Evolutionary conservation across 2,329 filamentous ascomycete genomes (phyloP).

Genomic region (Xylariaceae sp.): DNA sequence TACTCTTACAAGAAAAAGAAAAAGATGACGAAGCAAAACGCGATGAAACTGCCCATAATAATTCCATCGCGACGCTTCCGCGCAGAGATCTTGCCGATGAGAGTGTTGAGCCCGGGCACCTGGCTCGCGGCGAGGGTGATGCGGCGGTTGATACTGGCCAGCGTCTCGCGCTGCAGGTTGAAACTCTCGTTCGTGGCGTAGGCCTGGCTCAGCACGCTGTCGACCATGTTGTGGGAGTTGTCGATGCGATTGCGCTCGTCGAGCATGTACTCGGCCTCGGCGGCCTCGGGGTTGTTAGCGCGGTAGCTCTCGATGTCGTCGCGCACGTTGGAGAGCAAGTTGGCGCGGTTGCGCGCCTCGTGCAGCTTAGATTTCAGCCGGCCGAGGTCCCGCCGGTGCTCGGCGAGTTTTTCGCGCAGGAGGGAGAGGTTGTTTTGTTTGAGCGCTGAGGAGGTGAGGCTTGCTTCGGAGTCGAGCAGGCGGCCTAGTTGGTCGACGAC

Average conservation of each 20-base stretch:
- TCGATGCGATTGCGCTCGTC: conserved; percentile 82
- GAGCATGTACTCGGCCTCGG: conserved; percentile 96
- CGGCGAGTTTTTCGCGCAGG: conserved; percentile 81
- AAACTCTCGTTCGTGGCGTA: conserved; percentile 97
- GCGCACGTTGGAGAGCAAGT: conserved; percentile 84
- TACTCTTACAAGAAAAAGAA: conserved; percentile 64
- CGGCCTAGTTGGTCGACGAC: conserved; percentile 78
- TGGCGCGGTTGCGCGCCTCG: conserved; percentile 78
- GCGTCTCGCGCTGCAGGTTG: conserved; percentile 75
- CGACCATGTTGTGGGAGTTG: conserved; percentile 81
- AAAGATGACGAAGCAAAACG: conserved; percentile 82
- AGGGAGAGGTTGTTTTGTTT: conserved; percentile 94
- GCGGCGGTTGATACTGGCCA: conserved; percentile 81
- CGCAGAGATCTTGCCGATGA: conserved; percentile 88
- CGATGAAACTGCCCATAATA: conserved; percentile 87
- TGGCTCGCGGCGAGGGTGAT: conserved; percentile 87
- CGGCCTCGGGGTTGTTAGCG: conserved; percentile 70
- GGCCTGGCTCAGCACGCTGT: conserved; percentile 87
- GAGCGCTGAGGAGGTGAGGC: conserved; percentile 81
- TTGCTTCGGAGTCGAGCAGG: conserved; percentile 86
- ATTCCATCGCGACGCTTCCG: conserved; percentile 94
- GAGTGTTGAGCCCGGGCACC: conserved; percentile 84
- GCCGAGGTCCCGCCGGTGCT: conserved; percentile 77
- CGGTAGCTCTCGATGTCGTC: conserved; percentile 90
- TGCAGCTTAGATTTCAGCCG: conserved; percentile 69